These are phyloP conservation scores for Psilocybe sp. DNA, from an alignment of 768 basidiomycete genomes.

Conservation along the genomic window DNA sequence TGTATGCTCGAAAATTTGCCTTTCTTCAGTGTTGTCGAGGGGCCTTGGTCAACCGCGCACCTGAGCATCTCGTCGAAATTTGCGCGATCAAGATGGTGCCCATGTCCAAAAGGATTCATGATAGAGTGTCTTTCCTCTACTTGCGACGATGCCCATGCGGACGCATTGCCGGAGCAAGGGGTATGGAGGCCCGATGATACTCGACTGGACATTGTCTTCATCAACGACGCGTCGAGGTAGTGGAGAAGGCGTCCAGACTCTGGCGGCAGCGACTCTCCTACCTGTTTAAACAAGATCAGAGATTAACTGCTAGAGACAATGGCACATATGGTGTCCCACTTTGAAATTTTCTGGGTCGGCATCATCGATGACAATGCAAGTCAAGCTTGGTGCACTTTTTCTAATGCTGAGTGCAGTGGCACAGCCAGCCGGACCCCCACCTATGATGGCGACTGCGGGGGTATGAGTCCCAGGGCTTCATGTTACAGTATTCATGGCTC, in stretches of 20 bases:
- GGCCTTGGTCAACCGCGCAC: conserved; percentile 11
- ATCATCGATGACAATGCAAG: conserved; percentile 30
- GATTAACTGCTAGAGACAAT: not conserved
- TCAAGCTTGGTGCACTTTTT: conserved; percentile 12
- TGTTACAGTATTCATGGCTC: not conserved
- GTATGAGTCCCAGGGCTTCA: not conserved
- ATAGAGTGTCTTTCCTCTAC: conserved; percentile 27
- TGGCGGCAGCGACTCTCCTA: conserved; percentile 35
- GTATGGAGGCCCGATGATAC: conserved; percentile 14
- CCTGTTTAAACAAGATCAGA: conserved; percentile 14
- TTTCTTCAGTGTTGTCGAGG: conserved; percentile 1
- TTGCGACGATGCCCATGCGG: conserved; percentile 23
- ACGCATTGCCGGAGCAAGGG: conserved; percentile 30
- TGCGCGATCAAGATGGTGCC: conserved; percentile 32
- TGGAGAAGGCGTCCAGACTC: conserved; percentile 18
- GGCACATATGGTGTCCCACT: conserved; percentile 11
- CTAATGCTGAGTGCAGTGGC: conserved; percentile 16
- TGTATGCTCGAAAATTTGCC: conserved; percentile 1
- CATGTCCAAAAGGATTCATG: conserved; percentile 31
- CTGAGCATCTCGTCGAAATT: conserved; percentile 29
- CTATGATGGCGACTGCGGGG: conserved; percentile 20
- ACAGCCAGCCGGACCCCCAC: conserved; percentile 22
- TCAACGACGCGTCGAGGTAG: conserved; percentile 14
- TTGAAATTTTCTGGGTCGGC: conserved; percentile 27
- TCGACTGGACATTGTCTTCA: conserved; percentile 14